Conservation (phyloP, 139 green algal species). For the Nannochloris sp. region DNA sequence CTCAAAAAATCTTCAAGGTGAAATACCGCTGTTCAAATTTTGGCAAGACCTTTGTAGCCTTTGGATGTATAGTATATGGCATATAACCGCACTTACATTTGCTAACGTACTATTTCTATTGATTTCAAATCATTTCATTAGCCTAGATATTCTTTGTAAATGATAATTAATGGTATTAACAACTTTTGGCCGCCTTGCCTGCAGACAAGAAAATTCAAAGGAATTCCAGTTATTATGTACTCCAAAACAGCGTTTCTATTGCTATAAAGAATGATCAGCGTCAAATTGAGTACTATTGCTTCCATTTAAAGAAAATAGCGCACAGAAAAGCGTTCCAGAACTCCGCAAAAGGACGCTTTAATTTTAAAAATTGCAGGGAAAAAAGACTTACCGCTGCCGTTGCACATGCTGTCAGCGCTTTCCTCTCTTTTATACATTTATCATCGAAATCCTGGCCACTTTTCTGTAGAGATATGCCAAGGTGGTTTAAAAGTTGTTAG, state of each 20-base stretch:
- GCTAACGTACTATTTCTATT: too few species aligned
- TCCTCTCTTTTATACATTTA: constrained; percentile 6
- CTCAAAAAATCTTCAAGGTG: too few species aligned
- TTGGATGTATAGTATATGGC: too few species aligned
- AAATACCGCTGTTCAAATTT: too few species aligned
- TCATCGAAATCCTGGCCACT: constrained; percentile 5
- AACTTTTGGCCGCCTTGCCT: constrained; percentile 16
- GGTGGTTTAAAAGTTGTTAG: too few species aligned
- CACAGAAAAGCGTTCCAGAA: not conserved
- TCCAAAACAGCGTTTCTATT: not conserved
- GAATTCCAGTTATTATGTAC: not conserved
- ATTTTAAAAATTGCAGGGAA: not conserved
- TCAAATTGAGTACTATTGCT: not conserved
- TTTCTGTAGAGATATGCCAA: not conserved
- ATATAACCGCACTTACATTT: too few species aligned
- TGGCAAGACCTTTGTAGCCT: too few species aligned
- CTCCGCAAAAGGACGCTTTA: not conserved
- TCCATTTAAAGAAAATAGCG: not conserved
- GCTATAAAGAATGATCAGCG: not conserved
- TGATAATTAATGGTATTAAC: constrained; percentile 29
- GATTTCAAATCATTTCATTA: constrained; percentile 5
- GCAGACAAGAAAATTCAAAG: not conserved
- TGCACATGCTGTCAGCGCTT: constrained; percentile 13
- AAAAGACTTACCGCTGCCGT: constrained; percentile 12
- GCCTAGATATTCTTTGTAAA: constrained; percentile 15